Percentiles rank a stretch among this genome's conserved stretches.
Conservation (phyloP, 352 stramenopile species). For the Pythium sukuiense region DNA sequence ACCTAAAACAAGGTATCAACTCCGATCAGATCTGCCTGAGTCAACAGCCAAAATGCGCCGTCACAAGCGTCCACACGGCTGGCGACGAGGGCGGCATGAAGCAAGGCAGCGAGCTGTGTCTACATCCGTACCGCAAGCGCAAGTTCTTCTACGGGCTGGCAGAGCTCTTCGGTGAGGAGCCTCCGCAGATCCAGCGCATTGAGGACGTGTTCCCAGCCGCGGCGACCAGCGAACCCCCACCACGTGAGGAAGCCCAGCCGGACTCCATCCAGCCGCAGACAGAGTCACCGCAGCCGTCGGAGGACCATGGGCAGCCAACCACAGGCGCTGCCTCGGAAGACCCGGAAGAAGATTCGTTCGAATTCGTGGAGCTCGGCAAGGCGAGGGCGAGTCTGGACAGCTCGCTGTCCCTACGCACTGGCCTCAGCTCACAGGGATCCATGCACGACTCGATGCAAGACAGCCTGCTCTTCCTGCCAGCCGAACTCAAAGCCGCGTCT, state of each 20-base stretch:
- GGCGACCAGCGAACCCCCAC: background rate
- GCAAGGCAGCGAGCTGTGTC: slow-evolving; percentile 2
- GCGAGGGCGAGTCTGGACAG: slow-evolving; percentile 27
- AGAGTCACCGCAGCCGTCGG: background rate
- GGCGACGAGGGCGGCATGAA: slow-evolving; percentile 10
- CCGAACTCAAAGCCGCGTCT: slow-evolving; percentile 20
- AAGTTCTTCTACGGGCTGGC: slow-evolving; percentile 78
- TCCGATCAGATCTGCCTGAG: too few species aligned
- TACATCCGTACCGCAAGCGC: slow-evolving; percentile 71
- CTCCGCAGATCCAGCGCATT: slow-evolving; percentile 35
- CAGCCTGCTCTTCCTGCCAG: slow-evolving; percentile 53
- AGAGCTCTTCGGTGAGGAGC: slow-evolving; percentile 44
- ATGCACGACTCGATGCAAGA: slow-evolving; percentile 56
- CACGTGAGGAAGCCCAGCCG: background rate
- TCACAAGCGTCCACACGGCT: background rate
- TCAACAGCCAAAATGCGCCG: background rate
- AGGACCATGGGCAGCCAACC: too few species aligned
- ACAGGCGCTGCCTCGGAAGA: slow-evolving; percentile 1
- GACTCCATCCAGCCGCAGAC: background rate
- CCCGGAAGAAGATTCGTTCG: slow-evolving; percentile 39
- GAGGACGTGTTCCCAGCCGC: slow-evolving; percentile 33
- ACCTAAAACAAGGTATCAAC: background rate
- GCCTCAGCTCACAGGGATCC: slow-evolving; percentile 37
- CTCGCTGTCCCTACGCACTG: slow-evolving; percentile 9
- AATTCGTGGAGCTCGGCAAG: slow-evolving; percentile 45